Percentiles rank a stretch among this genome's conserved stretches.
Conservation (phyloP, 2,329 filamentous ascomycete genomes). For the Pestalotiopsis sp. region DNA sequence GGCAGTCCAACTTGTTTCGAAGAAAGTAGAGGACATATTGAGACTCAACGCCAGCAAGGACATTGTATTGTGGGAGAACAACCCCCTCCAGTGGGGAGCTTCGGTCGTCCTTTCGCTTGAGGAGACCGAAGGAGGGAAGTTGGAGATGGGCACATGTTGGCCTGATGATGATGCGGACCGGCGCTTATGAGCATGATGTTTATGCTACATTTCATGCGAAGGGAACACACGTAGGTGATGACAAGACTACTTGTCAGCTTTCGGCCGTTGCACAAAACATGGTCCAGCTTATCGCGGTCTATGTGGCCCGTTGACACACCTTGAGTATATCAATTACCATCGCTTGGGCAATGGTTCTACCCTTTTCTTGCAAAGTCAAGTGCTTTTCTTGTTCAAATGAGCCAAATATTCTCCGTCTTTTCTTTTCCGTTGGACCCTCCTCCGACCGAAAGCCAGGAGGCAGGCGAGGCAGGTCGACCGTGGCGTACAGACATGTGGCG, state of each 20-base stretch:
- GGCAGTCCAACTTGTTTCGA: constrained; percentile 38
- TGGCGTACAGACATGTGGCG: background rate
- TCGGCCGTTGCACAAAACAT: no score
- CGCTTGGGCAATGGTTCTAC: no score
- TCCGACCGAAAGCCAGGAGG: no score
- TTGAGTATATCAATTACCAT: no score
- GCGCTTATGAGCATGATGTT: background rate
- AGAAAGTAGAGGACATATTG: constrained; percentile 44
- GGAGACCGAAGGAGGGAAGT: constrained; percentile 27
- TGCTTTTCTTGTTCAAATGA: no score
- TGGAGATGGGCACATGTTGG: constrained; percentile 36
- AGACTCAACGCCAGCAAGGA: constrained; percentile 37
- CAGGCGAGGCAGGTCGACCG: background rate
- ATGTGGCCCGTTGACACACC: no score
- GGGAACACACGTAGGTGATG: no score
- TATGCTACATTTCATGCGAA: background rate
- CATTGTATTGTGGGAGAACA: constrained; percentile 45
- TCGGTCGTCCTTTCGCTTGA: constrained; percentile 40
- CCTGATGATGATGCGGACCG: constrained; percentile 24
- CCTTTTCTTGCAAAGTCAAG: no score
- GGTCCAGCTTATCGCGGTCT: no score
- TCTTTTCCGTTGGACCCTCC: background rate
- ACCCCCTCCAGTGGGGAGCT: constrained; percentile 41
- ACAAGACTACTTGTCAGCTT: no score
- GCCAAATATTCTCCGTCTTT: background rate